These are phyloP conservation scores for Starmerella floris DNA, from an alignment of 805 yeast species.

Conservation along the genomic window DNA sequence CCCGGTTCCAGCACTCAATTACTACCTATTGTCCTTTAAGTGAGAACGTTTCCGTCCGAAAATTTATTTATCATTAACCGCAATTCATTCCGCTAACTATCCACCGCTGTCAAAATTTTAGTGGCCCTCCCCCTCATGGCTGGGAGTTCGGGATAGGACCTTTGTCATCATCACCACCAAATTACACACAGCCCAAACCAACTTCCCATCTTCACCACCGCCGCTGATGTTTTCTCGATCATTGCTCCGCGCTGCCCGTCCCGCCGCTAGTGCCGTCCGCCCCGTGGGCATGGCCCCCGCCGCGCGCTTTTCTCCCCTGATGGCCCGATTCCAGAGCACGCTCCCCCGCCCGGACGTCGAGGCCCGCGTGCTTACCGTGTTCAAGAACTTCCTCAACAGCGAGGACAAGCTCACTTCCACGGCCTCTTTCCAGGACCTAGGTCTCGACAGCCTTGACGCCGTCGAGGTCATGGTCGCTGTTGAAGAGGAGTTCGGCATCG, in stretches of 20 bases:
- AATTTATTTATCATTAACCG: no score
- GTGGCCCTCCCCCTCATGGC: no score
- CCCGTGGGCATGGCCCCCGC: constrained; percentile 14
- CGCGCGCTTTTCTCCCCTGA: constrained; percentile 15
- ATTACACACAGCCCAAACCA: no score
- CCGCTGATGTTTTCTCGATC: constrained; percentile 14
- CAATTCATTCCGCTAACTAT: no score
- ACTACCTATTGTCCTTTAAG: no score
- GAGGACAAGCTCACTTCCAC: constrained; percentile 28
- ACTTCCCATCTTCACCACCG: background rate
- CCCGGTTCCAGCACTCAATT: no score
- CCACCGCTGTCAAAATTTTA: no score
- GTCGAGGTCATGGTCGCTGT: constrained; percentile 93
- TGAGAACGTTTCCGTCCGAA: no score
- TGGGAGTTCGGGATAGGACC: no score
- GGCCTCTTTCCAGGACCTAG: constrained; percentile 44
- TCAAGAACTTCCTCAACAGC: constrained; percentile 30
- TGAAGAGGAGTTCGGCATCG: constrained; percentile 67
- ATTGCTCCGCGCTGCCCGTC: constrained; percentile 14
- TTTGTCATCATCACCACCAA: no score
- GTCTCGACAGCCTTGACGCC: constrained; percentile 86
- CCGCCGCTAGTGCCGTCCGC: constrained; percentile 6
- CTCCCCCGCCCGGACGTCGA: constrained; percentile 68
- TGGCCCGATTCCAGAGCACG: constrained; percentile 23
- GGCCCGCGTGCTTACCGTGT: constrained; percentile 67